Base-by-base conservation (phyloP, 2,329 filamentous ascomycete genomes). In the Pestalotiopsis sp. region DNA sequence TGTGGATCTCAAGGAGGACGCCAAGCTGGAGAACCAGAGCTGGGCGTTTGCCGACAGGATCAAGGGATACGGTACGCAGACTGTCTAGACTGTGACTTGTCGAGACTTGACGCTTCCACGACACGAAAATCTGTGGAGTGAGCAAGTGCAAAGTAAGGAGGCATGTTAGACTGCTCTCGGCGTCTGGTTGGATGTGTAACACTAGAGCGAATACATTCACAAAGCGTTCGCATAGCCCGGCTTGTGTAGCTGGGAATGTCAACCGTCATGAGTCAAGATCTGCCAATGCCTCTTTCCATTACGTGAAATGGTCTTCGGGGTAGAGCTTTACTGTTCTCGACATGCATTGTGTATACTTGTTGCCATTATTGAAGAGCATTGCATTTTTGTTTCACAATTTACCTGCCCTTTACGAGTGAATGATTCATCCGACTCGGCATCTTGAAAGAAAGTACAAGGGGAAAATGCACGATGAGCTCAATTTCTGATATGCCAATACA, bases 31-130 rank as follows among this genome's bases (percentile, higher is more conserved):
- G 87, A 88, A 91, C 76, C 95, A 98, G 88, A 98, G 94, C 88
- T 98, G 95, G 96, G 94, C 93, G 65, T 99, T 99, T 85, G 96
- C 96, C 27, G 95, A 98, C 80, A 89, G 91, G 75, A 98, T 99
- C 81, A 92, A 90, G 81, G 96, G 96, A 59, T 99, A 99, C 80
- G 96, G 96, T 71, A 97, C 95, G 31, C 95, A 98, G 86, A 86
- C 84, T 61, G 87, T 89, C 13, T 90, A 84, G 71, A 41, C 23
- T 52, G 14, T 23, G n/a, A 52, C 17, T 23, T 17, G 45, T 23
- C 20, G 11, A 59, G 23, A 23, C 9, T 14, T 23, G 25, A 5
- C 11, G 14, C 20, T 31, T 58, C 20, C 57, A 59, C 9, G 31
- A 23, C 23, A 59, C 23, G 12, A 27, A 7, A 59, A 3, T 9